Conservation (phyloP, 352 stramenopile genomes). For the Halophytophthora batemanensis region DNA sequence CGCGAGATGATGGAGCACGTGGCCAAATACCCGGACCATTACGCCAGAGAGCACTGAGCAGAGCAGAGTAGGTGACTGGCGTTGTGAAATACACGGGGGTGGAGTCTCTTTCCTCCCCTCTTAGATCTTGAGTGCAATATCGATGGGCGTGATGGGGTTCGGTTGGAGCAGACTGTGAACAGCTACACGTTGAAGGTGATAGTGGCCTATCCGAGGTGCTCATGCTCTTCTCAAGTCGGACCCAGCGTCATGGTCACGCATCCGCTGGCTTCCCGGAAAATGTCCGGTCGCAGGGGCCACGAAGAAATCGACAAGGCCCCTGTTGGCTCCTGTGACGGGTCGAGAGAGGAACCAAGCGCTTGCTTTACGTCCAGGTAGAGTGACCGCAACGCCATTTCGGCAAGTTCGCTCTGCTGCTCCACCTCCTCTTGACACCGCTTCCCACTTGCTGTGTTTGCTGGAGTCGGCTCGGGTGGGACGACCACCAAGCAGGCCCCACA, state of each 20-base stretch:
- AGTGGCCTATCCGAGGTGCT: no score
- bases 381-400: slow-evolving; percentile 38
- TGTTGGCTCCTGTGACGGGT: not conserved
- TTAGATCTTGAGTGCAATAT: no score
- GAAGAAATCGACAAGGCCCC: slow-evolving; percentile 2
- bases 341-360: slow-evolving; percentile 7
- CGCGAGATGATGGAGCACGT: slow-evolving; percentile 89
- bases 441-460: not conserved
- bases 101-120: no score
- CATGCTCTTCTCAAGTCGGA: slow-evolving; percentile 1
- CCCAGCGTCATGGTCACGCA: slow-evolving; percentile 24
- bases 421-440: not conserved
- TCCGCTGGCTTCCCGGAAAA: slow-evolving; percentile 24
- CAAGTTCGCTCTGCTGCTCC: slow-evolving; percentile 23
- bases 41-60: slow-evolving; percentile 43
- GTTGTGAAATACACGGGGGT: no score
- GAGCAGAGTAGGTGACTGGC: no score
- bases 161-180: no score
- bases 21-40: slow-evolving; percentile 92
- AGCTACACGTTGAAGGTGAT: no score
- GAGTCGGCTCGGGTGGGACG: slow-evolving; percentile 1
- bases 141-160: no score
- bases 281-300: slow-evolving; percentile 16
- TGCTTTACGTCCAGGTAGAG: slow-evolving; percentile 48
- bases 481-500: slow-evolving; percentile 35